Evolutionary conservation across 257 asterid genomes (phyloP), one percentile per base, ranked within the genome.

Genomic region (Striga asiatica): DNA sequence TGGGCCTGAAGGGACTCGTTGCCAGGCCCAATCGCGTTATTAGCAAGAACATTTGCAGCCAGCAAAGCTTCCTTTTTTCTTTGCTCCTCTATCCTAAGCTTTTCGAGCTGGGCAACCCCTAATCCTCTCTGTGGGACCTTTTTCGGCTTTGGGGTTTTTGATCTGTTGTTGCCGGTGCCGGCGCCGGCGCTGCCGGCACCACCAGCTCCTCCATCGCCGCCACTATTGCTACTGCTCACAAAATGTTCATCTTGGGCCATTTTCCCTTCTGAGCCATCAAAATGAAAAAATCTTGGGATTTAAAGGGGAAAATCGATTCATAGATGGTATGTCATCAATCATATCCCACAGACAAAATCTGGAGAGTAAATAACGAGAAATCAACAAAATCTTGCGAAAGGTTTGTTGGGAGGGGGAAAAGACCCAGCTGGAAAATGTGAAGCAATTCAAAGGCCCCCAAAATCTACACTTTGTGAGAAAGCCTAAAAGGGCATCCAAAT

Each of bases 61-160:
- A 60, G 75, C 8, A 74, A 58, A 12, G 71, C 81, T 18, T 78
- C 87, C 16, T 50, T 76, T 18, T 73, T 76, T 8, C 78, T 72
- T 54, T 84, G 83, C 60, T 78, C 87, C 54, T 81, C 94, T 9
- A 80, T 13, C 49, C 87, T 81, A 65, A 84, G 75, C 66, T 64
- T 84, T 51, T 84, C 94, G 31, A 84, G 79, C 69, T 81, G 94
- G 27, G 89, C 94, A 43, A 84, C 91, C 57, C 94, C 89, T 64
- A 78, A 65, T n/a, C 94, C 94, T 64, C 94, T 78, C 51, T 78
- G 94, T 16, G 94, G 88, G 5, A 76, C 69, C 32, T 73, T 84
- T 61, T 81, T 84, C 23, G 72, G 85, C 64, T 84, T 84, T 61
- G 57, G 61, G 58, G 59, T 76, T 63, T 76, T 74, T 3, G 64